Base-by-base conservation (phyloP, 169 alveolate genomes). In the Prorocentrum cordatum region DNA sequence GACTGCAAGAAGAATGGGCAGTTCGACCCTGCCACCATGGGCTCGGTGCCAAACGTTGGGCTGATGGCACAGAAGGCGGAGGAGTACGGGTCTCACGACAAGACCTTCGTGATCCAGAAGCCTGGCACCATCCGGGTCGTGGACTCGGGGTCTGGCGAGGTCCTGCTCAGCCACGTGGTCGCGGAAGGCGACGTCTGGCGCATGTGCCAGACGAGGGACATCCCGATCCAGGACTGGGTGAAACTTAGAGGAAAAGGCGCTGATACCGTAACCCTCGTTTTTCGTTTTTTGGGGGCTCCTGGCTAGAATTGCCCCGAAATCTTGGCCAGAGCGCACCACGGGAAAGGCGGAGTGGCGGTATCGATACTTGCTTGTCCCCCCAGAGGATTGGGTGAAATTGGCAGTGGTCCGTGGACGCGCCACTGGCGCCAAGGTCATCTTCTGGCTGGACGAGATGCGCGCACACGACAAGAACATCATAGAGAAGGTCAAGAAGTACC, bases 371-470 rank as follows among this genome's bases (percentile, higher is more conserved):
- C n/a, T n/a, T n/a, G n/a, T n/a, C n/a, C n/a, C n/a, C n/a, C n/a
- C n/a, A 45, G 29, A 79, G 80, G 91, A 82, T 32, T 82, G 91
- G 91, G 91, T 82, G 58, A 84, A 84, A 75, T 45, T 85, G 59
- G 92, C 92, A 6, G 92, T 85, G 27, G 36, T 45, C 62, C 66
- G 90, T 35, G 71, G 72, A 27, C 16, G 24, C 10, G 72, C 72
- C 35, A 50, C 59, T 22, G 26, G n/a, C 45, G 39, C 36, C 47
- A 26, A 59, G 54, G 91, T 80, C 20, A 62, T 83, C 77, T 83
- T 67, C 73, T 83, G 91, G 83, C 32, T 83, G 83, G 79, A 83
- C 24, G 66, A 75, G n/a, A 73, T 58, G 39, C 83, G 91, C 26
- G 82, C 86, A 24, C 92, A 85, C 39, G 92, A 85, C 27, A 58